Base-by-base conservation (phyloP, 192 early-diverging fungal species). In the Coemansia sp. region DNA sequence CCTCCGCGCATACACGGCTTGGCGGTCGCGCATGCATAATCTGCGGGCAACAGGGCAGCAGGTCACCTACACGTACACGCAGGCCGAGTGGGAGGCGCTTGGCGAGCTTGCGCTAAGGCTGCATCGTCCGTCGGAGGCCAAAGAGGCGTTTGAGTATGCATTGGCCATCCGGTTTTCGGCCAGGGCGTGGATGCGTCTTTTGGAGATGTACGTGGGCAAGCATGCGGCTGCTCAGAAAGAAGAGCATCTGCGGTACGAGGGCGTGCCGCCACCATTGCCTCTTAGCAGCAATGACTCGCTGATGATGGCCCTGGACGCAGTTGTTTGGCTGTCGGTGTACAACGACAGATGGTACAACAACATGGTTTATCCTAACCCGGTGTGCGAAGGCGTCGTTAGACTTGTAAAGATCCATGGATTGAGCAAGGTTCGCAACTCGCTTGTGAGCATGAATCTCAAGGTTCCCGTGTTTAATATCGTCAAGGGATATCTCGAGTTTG, bases 71-170 rank as follows among this genome's bases (percentile, higher is more conserved):
- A 91, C 92, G 29, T 95, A 95, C 79, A 95, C 93, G 20, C 91
- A 90, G 55, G 90, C 94, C 30, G 97, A 99, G 71, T 99, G 97
- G 97, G 97, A 99, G 73, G 84, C 95, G 23, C 90, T 94, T 56
- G 97, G 95, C 23, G 94, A 99, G 61, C 82, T 99, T 50, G 91
- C 92, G 1, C 80, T 88, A 47, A 87, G 97, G 30, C 75, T 99
- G 34, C 85, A 90, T 51, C 91, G 96, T 59, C 84, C 87, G 55
- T 88, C 90, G 3, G 97, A 99, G 65, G 94, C 95, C 7, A 91
- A 93, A 68, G 91, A 93, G 64, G 95, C 95, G 1, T 98, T 89
- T 70, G 86, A 88, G 68, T 84, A 88, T 50, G 93, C 91, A 30
- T 82, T 94, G 28, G 89, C 91, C 23, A 91, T 94, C 65, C 92